Conservation (phyloP, 106 monocot species). For the Triglochin maritima region DNA sequence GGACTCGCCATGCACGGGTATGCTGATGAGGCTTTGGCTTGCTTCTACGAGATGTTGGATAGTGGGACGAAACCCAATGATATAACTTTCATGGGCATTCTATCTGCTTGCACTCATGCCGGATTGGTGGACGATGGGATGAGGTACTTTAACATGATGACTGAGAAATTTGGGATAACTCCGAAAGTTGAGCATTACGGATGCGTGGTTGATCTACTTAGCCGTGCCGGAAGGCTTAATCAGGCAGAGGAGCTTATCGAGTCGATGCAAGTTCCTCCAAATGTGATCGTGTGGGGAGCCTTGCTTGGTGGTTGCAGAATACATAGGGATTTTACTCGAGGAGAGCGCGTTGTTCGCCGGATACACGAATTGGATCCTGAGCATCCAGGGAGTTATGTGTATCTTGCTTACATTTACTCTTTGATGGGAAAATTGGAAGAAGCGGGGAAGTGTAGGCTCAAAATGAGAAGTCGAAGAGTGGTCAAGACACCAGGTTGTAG, state of each 20-base stretch:
- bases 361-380: slow-evolving; percentile 33
- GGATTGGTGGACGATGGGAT: slow-evolving; percentile 26
- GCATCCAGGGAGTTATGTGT: slow-evolving; percentile 31
- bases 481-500: slow-evolving; percentile 30
- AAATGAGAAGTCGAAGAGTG: slow-evolving; percentile 18
- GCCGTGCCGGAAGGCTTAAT: slow-evolving; percentile 27
- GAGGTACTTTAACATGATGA: slow-evolving; percentile 23
- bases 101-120: slow-evolving; percentile 38
- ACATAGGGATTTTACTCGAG: slow-evolving; percentile 17
- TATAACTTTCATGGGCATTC: slow-evolving; percentile 34
- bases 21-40: slow-evolving; percentile 16
- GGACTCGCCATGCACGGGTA: slow-evolving; percentile 37
- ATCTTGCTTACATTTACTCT: slow-evolving; percentile 27
- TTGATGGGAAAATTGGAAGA: slow-evolving; percentile 22
- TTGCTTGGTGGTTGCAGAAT: slow-evolving; percentile 36
- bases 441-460: slow-evolving; percentile 17
- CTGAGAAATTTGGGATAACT: slow-evolving; percentile 11
- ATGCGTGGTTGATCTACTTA: slow-evolving; percentile 38
- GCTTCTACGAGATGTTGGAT: slow-evolving; percentile 21
- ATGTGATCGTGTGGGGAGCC: slow-evolving; percentile 38
- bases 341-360: slow-evolving; percentile 14
- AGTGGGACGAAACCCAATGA: slow-evolving; percentile 22
- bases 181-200: slow-evolving; percentile 43
- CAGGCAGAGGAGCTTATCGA: slow-evolving; percentile 28
- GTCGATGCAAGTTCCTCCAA: slow-evolving; percentile 24